Percentiles rank a stretch among this genome's conserved stretches.
Conservation (phyloP, 139 green algal genomes). For the Edaphochlamys debaryana region DNA sequence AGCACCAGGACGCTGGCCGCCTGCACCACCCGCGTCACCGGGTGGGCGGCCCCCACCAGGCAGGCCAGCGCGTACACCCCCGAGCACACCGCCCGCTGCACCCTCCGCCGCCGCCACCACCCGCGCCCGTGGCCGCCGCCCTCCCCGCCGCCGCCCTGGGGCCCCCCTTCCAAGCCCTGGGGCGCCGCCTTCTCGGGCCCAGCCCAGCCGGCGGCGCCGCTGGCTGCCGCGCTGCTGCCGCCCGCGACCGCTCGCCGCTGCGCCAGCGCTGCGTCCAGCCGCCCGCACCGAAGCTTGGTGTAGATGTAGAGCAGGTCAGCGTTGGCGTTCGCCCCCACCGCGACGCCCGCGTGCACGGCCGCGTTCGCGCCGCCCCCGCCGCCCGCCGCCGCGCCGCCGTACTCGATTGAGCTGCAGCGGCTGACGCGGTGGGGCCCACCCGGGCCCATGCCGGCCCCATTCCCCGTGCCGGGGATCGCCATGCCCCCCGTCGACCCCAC, state of each 20-base stretch:
- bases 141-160: not conserved
- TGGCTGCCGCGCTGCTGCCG: not conserved
- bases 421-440: too few relatives aligned
- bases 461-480: too few relatives aligned
- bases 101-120: not conserved
- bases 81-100: conserved; percentile 13
- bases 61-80: conserved; percentile 4
- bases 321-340: not conserved
- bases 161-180: not conserved
- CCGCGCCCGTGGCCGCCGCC: not conserved
- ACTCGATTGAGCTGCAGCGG: too few relatives aligned
- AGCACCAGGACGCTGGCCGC: conserved; percentile 4
- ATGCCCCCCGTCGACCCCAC: too few relatives aligned
- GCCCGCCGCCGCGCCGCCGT: not conserved
- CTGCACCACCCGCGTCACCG: conserved; percentile 5
- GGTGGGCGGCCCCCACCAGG: not conserved
- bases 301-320: conserved; percentile 20
- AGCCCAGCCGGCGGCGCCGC: too few relatives aligned
- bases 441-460: too few relatives aligned
- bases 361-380: not conserved
- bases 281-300: conserved; percentile 5
- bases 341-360: not conserved
- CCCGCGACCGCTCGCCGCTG: not conserved
- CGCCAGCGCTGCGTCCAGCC: conserved; percentile 14
- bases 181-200: not conserved